phyloP scores from a whole-genome alignment of 2,329 filamentous ascomycete genomes.

The Cladosporium sp. region DNA sequence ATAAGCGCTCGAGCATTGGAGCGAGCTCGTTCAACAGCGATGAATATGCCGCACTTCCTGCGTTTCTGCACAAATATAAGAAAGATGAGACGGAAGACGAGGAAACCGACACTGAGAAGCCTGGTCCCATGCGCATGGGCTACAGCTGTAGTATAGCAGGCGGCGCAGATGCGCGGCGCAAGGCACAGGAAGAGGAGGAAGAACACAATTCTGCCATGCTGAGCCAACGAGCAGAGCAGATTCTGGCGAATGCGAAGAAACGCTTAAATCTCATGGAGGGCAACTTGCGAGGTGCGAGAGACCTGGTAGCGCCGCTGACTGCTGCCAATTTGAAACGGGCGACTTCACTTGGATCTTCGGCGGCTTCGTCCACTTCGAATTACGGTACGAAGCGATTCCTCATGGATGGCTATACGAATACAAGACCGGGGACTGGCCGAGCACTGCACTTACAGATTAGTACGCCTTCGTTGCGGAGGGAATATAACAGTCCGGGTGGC shows the following conservation, averaged over 20 bases:
- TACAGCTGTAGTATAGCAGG: constrained; percentile 9
- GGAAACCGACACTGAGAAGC: constrained; percentile 41
- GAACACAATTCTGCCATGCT: constrained; percentile 72
- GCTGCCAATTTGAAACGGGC: constrained; percentile 41
- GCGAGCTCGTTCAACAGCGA: constrained; percentile 46
- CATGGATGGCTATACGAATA: constrained; percentile 25
- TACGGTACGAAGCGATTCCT: constrained; percentile 22
- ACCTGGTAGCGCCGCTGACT: constrained; percentile 38
- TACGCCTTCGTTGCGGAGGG: constrained; percentile 32
- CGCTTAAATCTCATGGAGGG: constrained; percentile 91
- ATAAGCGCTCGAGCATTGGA: constrained; percentile 32
- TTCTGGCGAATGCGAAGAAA: constrained; percentile 88
- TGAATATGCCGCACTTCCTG: constrained; percentile 43
- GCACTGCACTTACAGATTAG: constrained; percentile 32
- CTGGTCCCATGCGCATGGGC: constrained; percentile 12
- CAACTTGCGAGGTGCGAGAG: constrained; percentile 76
- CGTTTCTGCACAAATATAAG: constrained; percentile 35
- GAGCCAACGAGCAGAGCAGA: constrained; percentile 82
- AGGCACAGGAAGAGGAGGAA: constrained; percentile 43
- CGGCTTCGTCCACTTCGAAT: not conserved
- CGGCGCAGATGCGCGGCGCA: constrained; percentile 28
- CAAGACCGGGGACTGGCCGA: constrained; percentile 22
- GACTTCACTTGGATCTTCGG: constrained; percentile 31
- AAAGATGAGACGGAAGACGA: constrained; percentile 26
- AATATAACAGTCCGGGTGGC: constrained; percentile 42